Percentiles rank a stretch among this genome's conserved stretches.
Conservation (phyloP, 2,329 filamentous ascomycete genomes). For the Diaporthe eres region DNA sequence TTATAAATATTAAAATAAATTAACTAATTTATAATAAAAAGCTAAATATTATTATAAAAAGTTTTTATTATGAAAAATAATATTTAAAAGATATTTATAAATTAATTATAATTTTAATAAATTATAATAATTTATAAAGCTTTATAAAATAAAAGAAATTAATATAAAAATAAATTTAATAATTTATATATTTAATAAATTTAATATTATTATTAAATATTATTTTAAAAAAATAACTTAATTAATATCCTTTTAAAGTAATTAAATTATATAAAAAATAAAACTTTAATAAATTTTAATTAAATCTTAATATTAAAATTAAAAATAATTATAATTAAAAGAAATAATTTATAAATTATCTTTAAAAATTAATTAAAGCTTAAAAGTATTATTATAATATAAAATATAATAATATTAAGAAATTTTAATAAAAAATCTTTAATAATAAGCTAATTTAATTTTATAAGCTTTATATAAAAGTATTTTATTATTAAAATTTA, state of each 20-base stretch:
- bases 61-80: neutral
- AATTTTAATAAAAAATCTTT: neutral
- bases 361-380: neutral
- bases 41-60: too few species aligned
- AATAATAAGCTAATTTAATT: neutral
- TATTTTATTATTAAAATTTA: neutral
- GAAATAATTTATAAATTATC: neutral
- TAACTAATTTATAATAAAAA: too few species aligned
- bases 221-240: neutral
- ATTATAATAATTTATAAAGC: neutral
- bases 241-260: neutral
- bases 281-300: neutral
- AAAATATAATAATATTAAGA: neutral
- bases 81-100: neutral
- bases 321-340: neutral
- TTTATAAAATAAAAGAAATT: neutral
- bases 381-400: neutral
- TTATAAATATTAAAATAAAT: too few species aligned
- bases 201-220: neutral
- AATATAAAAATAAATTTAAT: neutral
- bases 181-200: neutral
- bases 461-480: neutral
- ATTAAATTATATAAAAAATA: neutral
- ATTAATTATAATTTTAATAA: neutral
- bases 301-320: neutral